phyloP scores from a whole-genome alignment of 176 grass and related monocot species.

The Elaeis guineensis region DNA sequence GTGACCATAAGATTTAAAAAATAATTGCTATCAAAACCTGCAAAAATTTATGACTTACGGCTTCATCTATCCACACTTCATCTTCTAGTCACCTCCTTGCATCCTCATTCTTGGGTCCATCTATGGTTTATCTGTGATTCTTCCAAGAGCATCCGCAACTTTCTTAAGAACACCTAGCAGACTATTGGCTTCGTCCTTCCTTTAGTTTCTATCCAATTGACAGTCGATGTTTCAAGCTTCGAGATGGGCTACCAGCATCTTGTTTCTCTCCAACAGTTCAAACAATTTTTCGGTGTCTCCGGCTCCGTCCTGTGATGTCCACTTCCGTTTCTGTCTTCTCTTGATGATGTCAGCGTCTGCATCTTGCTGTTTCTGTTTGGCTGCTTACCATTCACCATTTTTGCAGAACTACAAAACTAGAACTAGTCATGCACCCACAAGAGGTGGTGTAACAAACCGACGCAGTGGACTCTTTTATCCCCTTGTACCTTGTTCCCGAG shows the following conservation, averaged over 20 bases:
- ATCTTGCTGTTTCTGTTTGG: neutral
- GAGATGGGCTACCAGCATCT: conserved; percentile 29
- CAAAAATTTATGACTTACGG: no score
- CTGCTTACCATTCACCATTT: neutral
- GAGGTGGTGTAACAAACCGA: no score
- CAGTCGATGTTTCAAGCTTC: conserved; percentile 20
- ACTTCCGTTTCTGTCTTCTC: neutral
- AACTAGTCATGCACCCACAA: neutral
- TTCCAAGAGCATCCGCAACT: conserved; percentile 36
- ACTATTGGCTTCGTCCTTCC: conserved; percentile 7
- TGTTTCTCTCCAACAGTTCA: conserved; percentile 21
- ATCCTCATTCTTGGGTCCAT: no score
- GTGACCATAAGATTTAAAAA: no score
- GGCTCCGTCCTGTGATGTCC: neutral
- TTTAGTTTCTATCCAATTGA: conserved; percentile 26
- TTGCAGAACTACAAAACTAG: neutral
- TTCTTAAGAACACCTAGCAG: conserved; percentile 23
- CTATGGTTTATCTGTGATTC: conserved; percentile 40
- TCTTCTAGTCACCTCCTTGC: no score
- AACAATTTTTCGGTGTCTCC: conserved; percentile 1
- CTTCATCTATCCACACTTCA: no score
- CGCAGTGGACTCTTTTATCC: no score
- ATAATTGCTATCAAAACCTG: no score
- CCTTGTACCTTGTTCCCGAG: no score
- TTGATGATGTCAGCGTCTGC: neutral